Percentiles rank a stretch among this genome's conserved stretches.
These are phyloP conservation scores for Kwoniella bestiolae DNA, from an alignment of 768 basidiomycete species.

Conservation along the genomic window DNA sequence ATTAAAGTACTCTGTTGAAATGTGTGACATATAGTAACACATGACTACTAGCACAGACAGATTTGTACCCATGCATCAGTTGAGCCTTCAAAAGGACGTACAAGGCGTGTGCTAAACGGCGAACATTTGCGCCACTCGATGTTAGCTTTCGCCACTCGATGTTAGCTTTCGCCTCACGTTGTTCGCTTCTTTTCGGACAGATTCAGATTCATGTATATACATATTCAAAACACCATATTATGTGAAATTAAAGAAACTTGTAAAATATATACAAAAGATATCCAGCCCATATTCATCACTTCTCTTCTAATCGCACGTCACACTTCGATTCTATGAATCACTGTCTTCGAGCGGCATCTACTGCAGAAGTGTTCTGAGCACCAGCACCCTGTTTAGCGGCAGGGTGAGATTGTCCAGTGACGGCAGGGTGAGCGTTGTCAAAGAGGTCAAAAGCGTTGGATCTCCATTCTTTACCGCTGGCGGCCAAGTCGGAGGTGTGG, in stretches of 20 bases:
- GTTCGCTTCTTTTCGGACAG: too few species aligned
- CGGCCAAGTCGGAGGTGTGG: conserved; percentile 61
- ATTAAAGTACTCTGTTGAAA: too few species aligned
- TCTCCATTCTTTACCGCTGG: conserved; percentile 62
- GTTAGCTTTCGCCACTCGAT: too few species aligned
- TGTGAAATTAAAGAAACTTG: background rate
- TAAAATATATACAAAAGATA: background rate
- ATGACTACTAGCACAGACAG: too few species aligned
- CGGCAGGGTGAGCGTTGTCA: conserved; percentile 52
- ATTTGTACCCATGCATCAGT: too few species aligned
- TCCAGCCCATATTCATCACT: background rate
- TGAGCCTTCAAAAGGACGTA: too few species aligned
- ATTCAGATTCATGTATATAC: conserved; percentile 17
- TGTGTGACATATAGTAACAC: too few species aligned
- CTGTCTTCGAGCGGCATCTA: conserved; percentile 13
- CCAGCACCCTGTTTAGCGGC: conserved; percentile 38
- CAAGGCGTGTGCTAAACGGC: too few species aligned
- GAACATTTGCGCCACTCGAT: too few species aligned
- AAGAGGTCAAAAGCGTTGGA: conserved; percentile 59
- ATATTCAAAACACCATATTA: background rate
- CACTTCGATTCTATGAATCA: too few species aligned
- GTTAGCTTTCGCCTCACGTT: too few species aligned
- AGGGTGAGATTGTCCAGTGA: conserved; percentile 51
- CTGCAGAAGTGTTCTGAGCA: conserved; percentile 17
- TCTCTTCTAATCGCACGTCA: background rate